These are phyloP conservation scores for Globisporangium nunn DNA, from an alignment of 352 stramenopile genomes.

Conservation along the genomic window DNA sequence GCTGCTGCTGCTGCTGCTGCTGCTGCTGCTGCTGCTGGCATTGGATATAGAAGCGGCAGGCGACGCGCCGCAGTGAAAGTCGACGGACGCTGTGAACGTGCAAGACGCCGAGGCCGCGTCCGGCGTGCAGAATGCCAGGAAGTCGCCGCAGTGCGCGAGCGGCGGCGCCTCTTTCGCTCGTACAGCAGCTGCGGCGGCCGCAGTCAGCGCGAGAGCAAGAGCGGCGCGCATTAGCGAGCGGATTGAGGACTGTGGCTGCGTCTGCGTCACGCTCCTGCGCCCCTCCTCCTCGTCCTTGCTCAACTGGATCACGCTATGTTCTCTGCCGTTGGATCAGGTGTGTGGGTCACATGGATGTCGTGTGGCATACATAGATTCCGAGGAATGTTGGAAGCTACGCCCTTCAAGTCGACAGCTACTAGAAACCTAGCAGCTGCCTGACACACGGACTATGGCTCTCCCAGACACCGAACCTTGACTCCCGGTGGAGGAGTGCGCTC, in stretches of 20 bases:
- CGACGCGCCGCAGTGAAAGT: constrained; percentile 30
- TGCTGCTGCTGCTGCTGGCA: not conserved
- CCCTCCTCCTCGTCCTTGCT: too few species aligned
- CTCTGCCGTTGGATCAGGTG: constrained; percentile 1
- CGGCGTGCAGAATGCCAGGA: constrained; percentile 30
- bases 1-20: constrained; percentile 1
- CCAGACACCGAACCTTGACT: too few species aligned
- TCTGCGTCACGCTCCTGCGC: too few species aligned
- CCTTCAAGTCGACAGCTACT: too few species aligned
- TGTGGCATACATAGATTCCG: not conserved
- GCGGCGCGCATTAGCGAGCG: not conserved
- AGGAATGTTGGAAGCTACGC: too few species aligned
- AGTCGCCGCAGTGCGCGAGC: constrained; percentile 36
- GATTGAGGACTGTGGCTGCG: not conserved
- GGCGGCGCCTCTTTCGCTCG: not conserved
- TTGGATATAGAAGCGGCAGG: not conserved
- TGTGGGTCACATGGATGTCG: not conserved
- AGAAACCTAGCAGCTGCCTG: not conserved
- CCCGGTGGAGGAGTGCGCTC: too few species aligned
- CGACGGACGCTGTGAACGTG: constrained; percentile 31
- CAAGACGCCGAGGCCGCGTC: constrained; percentile 49
- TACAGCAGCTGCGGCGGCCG: not conserved
- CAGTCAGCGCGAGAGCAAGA: not conserved
- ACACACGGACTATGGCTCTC: too few species aligned
- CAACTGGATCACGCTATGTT: not conserved